Evolutionary conservation across 176 grass and related monocot species (phyloP).

Genomic region (Poa pratensis): DNA sequence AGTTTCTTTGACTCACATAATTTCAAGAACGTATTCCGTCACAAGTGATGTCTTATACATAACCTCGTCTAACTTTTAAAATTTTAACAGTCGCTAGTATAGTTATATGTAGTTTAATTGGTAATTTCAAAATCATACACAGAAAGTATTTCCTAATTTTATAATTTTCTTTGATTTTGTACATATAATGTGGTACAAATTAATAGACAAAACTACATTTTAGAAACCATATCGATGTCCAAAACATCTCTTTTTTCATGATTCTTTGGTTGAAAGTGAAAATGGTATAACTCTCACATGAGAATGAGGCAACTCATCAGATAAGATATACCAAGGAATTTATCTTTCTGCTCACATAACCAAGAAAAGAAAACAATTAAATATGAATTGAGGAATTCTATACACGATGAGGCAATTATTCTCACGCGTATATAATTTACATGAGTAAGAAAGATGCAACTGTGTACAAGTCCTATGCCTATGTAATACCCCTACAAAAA

Average conservation of each 20-base stretch:
- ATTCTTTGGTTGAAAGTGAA: neutral
- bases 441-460: slow-evolving; percentile 17
- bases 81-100: neutral
- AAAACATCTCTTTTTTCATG: neutral
- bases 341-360: neutral
- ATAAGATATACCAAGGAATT: neutral
- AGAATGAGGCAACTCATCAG: neutral
- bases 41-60: neutral
- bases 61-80: neutral
- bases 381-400: slow-evolving; percentile 20
- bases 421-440: slow-evolving; percentile 30
- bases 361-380: neutral
- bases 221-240: neutral
- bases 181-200: neutral
- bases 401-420: slow-evolving; percentile 39
- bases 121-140: too few species aligned
- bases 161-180: neutral
- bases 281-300: neutral
- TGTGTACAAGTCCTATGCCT: slow-evolving; percentile 19
- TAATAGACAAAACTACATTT: neutral
- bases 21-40: too few species aligned
- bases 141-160: neutral
- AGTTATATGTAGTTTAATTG: neutral
- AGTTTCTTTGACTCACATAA: too few species aligned
- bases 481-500: slow-evolving; percentile 9